Conservation (phyloP, 129 eudicot genomes). For the Escallonia herrerae region DNA sequence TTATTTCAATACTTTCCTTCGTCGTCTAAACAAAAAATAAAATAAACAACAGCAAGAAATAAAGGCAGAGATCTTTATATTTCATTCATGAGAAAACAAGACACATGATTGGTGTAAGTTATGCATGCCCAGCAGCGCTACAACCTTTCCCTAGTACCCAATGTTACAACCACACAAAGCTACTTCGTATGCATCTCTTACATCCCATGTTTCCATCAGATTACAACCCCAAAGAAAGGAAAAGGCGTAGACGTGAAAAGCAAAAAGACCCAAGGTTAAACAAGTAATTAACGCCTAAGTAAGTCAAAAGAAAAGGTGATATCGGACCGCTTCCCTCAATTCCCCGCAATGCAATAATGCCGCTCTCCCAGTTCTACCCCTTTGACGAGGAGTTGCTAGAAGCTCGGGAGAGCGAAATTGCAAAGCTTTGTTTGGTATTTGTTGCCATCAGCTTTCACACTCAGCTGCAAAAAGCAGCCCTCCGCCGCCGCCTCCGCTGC, state of each 20-base stretch:
- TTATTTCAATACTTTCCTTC: too few relatives aligned
- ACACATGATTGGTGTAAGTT: constrained; percentile 71
- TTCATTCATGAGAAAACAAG: constrained; percentile 11
- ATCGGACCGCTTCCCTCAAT: constrained; percentile 99
- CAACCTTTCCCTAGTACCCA: constrained; percentile 4
- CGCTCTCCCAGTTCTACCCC: constrained; percentile 41
- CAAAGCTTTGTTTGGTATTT: constrained; percentile 37
- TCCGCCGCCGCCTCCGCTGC: constrained; percentile 19
- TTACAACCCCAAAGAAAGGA: constrained; percentile 6
- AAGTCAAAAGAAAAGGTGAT: constrained; percentile 12
- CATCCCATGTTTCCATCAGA: constrained; percentile 35
- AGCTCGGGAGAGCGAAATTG: constrained; percentile 42
- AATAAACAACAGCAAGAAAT: too few relatives aligned
- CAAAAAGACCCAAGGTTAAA: constrained; percentile 6
- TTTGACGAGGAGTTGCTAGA: constrained; percentile 16
- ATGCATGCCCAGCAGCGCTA: constrained; percentile 69
- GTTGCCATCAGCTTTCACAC: constrained; percentile 3
- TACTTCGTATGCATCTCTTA: constrained; percentile 89
- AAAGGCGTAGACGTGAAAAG: not conserved
- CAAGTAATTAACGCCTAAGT: constrained; percentile 12
- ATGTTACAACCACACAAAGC: constrained; percentile 1
- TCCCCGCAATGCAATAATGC: constrained; percentile 80
- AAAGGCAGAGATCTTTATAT: not conserved
- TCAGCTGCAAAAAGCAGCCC: constrained; percentile 6
- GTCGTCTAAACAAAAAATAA: too few relatives aligned